These are phyloP conservation scores for Trematosphaeria pertusa DNA, from an alignment of 2,329 filamentous ascomycete genomes.

Conservation along the genomic window DNA sequence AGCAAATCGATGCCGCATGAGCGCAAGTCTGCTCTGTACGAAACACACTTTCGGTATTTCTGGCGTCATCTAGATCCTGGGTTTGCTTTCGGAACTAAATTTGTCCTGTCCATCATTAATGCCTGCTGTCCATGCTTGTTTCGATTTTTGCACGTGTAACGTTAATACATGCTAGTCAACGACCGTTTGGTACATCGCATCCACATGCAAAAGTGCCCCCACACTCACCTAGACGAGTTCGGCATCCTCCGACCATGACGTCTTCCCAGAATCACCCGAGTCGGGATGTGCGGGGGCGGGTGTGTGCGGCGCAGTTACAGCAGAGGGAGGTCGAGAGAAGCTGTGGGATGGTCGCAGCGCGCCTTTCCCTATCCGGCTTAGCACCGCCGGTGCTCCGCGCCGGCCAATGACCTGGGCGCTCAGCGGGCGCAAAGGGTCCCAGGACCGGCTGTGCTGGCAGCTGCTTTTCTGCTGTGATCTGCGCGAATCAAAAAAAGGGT, in stretches of 20 bases:
- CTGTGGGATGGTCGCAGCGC: no score
- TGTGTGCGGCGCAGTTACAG: not conserved
- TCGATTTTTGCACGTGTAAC: constrained; percentile 25
- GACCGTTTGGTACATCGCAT: constrained; percentile 23
- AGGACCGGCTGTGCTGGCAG: no score
- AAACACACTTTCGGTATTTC: constrained; percentile 3
- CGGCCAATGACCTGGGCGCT: no score
- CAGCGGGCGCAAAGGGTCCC: no score
- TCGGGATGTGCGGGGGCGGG: no score
- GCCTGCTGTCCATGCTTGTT: constrained; percentile 28
- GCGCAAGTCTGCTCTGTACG: constrained; percentile 1
- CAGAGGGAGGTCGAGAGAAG: no score
- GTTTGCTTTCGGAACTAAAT: constrained; percentile 8
- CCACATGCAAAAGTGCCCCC: not conserved
- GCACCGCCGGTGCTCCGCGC: no score
- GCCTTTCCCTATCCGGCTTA: no score
- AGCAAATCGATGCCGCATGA: constrained; percentile 7
- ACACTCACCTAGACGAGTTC: not conserved
- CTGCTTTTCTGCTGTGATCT: no score
- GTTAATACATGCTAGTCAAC: no score
- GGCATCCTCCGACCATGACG: not conserved
- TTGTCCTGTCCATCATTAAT: constrained; percentile 24
- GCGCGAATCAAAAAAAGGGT: no score
- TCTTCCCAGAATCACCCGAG: not conserved
- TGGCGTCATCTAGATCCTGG: constrained; percentile 18